phyloP scores from a whole-genome alignment of 306 rosid species.

The Prunus fruticosa region DNA sequence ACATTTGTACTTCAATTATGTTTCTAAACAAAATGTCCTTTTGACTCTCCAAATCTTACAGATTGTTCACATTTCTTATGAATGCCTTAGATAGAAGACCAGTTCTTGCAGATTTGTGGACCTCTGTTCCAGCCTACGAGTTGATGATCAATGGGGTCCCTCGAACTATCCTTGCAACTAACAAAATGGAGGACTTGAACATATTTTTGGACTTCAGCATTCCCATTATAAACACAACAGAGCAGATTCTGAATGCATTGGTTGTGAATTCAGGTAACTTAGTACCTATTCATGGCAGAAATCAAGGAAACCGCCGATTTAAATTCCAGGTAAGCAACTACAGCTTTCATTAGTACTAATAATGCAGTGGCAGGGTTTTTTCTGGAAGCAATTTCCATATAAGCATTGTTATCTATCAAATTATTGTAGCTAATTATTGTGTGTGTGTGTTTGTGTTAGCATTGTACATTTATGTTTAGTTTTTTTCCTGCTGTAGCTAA shows the following conservation, averaged over 20 bases:
- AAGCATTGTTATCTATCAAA: no score
- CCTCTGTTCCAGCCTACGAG: constrained; percentile 63
- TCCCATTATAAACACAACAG: constrained; percentile 53
- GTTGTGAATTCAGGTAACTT: constrained; percentile 41
- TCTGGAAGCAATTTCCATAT: not conserved
- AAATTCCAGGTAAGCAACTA: constrained; percentile 46
- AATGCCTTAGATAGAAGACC: constrained; percentile 59
- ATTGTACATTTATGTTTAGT: not conserved
- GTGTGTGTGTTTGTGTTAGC: not conserved
- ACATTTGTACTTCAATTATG: not conserved
- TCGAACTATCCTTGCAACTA: constrained; percentile 61
- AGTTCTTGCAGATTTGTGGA: constrained; percentile 60
- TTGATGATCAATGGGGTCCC: constrained; percentile 49
- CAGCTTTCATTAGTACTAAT: not conserved
- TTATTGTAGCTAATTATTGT: not conserved
- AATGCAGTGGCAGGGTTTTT: not conserved
- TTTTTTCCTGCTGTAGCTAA: constrained; percentile 38
- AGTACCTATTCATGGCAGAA: constrained; percentile 31
- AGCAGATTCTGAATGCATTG: constrained; percentile 46
- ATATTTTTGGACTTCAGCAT: constrained; percentile 58
- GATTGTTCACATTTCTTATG: constrained; percentile 9
- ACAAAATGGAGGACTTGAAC: constrained; percentile 47
- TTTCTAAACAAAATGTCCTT: not conserved
- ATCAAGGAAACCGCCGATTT: constrained; percentile 41
- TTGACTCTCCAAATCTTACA: not conserved